A percentile compares a stretch with the other conserved stretches of the same genome.
phyloP scores from a whole-genome alignment of 805 yeast genomes.

The Pichia cabralensis region DNA sequence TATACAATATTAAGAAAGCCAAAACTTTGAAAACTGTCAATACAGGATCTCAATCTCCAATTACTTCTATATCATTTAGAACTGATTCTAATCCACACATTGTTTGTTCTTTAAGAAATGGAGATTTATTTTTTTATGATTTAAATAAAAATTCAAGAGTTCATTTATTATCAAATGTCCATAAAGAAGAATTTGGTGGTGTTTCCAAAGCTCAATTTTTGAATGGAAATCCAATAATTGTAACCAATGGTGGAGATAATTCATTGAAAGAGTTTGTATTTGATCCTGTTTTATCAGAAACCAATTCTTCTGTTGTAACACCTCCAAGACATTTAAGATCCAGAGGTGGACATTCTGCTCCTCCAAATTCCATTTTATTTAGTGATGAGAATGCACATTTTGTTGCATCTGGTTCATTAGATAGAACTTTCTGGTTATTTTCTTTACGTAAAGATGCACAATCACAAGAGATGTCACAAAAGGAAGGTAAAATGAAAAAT shows the following conservation, averaged over 20 bases:
- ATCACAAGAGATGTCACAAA: conserved; percentile 85
- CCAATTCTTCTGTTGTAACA: conserved; percentile 55
- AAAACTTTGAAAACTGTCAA: conserved; percentile 42
- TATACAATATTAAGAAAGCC: conserved; percentile 63
- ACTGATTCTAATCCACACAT: conserved; percentile 83
- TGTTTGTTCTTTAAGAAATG: conserved; percentile 67
- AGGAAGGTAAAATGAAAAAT: conserved; percentile 35
- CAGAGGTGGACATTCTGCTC: conserved; percentile 95
- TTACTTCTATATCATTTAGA: conserved; percentile 69
- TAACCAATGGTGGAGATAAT: conserved; percentile 89
- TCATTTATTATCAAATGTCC: conserved; percentile 66
- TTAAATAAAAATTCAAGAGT: conserved; percentile 61
- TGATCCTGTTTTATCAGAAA: conserved; percentile 74
- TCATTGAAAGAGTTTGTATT: conserved; percentile 82
- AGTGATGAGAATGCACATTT: conserved; percentile 72
- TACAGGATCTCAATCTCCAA: conserved; percentile 31
- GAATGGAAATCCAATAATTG: conserved; percentile 84
- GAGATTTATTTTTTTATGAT: conserved; percentile 83
- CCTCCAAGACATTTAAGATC: conserved; percentile 90
- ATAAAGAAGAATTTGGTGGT: conserved; percentile 67
- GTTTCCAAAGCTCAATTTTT: conserved; percentile 63
- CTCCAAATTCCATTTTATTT: conserved; percentile 69
- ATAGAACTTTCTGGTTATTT: conserved; percentile 81
- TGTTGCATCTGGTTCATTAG: conserved; percentile 77
- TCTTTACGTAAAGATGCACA: conserved; percentile 94